Conservation (phyloP, 2,329 filamentous ascomycete genomes). For the Rasamsonia emersonii region DNA sequence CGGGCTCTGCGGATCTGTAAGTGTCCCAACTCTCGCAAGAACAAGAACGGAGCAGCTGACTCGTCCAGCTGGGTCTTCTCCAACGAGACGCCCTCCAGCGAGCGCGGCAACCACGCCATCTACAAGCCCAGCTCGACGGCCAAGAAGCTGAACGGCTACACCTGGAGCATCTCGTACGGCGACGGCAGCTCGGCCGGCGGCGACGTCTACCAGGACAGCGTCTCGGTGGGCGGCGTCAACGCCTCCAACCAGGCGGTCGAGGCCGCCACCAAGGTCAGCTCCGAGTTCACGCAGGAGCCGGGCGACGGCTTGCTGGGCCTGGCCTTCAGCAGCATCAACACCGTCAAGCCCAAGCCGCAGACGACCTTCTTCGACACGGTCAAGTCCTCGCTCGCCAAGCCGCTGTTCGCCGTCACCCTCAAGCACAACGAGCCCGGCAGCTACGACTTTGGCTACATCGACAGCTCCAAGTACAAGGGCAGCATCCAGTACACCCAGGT, state of each 20-base stretch:
- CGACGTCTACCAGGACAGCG: constrained; percentile 57
- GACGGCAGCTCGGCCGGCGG: constrained; percentile 57
- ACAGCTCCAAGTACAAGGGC: constrained; percentile 7
- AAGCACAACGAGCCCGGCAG: constrained; percentile 7
- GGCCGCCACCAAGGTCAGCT: constrained; percentile 52
- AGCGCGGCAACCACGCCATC: constrained; percentile 47
- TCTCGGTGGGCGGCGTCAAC: constrained; percentile 51
- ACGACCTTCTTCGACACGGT: constrained; percentile 56
- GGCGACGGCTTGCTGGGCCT: constrained; percentile 54
- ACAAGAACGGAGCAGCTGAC: constrained; percentile 7
- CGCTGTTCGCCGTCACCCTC: constrained; percentile 8
- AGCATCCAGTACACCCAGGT: constrained; percentile 4
- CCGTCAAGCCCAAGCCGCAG: constrained; percentile 24
- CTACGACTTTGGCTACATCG: constrained; percentile 11
- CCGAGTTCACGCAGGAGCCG: constrained; percentile 41
- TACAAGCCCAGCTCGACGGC: constrained; percentile 48
- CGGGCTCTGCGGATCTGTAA: constrained; percentile 59
- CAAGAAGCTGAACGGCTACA: constrained; percentile 39
- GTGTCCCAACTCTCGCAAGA: constrained; percentile 12
- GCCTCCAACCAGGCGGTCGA: constrained; percentile 57
- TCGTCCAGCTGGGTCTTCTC: constrained; percentile 57
- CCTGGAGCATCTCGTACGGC: constrained; percentile 56
- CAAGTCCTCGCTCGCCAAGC: constrained; percentile 37
- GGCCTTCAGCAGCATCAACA: constrained; percentile 53
- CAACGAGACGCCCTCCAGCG: constrained; percentile 41